Percentiles rank a stretch among this genome's conserved stretches.
Conservation (phyloP, 371 early-diverging fungal genomes). For the Circinella minor region DNA sequence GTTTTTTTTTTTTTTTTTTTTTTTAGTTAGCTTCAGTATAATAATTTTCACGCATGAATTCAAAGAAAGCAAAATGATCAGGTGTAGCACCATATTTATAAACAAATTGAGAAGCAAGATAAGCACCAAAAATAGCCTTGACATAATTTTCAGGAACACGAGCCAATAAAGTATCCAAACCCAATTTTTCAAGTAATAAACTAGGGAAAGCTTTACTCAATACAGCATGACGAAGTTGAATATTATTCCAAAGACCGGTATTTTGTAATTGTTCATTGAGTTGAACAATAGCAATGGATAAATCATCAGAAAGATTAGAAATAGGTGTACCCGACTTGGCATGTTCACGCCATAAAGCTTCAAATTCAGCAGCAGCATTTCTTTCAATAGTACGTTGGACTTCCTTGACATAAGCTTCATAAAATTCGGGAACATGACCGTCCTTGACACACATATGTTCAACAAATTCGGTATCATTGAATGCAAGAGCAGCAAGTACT, state of each 20-base stretch:
- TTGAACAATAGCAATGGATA: slow-evolving; percentile 91
- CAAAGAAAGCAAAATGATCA: slow-evolving; percentile 97
- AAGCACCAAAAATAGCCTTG: slow-evolving; percentile 96
- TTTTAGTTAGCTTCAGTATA: slow-evolving; percentile 18
- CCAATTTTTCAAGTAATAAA: slow-evolving; percentile 85
- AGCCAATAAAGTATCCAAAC: slow-evolving; percentile 86
- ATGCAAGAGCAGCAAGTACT: slow-evolving; percentile 94
- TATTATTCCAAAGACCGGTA: slow-evolving; percentile 94
- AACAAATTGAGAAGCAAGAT: slow-evolving; percentile 92
- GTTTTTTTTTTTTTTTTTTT: background rate
- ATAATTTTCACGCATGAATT: slow-evolving; percentile 78
- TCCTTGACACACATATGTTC: slow-evolving; percentile 91
- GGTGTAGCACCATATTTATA: slow-evolving; percentile 95
- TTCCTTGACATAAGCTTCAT: slow-evolving; percentile 88
- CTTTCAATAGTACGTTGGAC: slow-evolving; percentile 93
- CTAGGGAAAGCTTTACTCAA: slow-evolving; percentile 93
- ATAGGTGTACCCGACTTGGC: slow-evolving; percentile 76
- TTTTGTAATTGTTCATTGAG: slow-evolving; percentile 91
- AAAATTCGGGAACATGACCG: slow-evolving; percentile 82
- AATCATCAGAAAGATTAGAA: slow-evolving; percentile 90
- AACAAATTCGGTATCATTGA: slow-evolving; percentile 89
- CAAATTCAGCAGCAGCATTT: slow-evolving; percentile 95
- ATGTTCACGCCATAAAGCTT: slow-evolving; percentile 92
- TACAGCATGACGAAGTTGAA: slow-evolving; percentile 78
- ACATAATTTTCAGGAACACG: slow-evolving; percentile 95